Evolutionary conservation across 192 early-diverging fungal genomes (phyloP), one percentile per base, ranked within the genome.

Genomic region (Dimargaris cristalligena): DNA sequence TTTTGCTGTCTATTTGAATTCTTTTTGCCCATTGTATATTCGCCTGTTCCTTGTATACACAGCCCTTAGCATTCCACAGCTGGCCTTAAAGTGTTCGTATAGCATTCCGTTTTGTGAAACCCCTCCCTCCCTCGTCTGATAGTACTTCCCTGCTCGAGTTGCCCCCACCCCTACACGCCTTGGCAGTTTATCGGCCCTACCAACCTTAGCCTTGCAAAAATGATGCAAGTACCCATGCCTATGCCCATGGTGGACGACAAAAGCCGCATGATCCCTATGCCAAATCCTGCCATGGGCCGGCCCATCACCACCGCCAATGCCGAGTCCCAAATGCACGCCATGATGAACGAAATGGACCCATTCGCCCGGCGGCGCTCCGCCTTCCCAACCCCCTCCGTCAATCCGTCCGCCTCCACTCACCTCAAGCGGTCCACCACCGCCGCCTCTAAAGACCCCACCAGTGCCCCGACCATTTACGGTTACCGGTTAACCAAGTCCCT

Each of bases 401-500:
- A 18, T 8, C 1, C 50, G 14, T 16, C 23, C 50, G 26, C 23
- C 0, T 26, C 50, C 2, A 16, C 50, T 26, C 30, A 23, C 2
- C 26, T 23, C 23, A 52, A 52, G 30, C 50, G 50, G 14, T 25
- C 55, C 18, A 34, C 32, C 32, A 35, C 55, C n/a, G 26, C 55
- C 10, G 34, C 34, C 13, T 30, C 33, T 34, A 34, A 38, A 1
- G 55, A 57, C 35, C 4, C 55, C 34, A 20, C n/a, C 20, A 34
- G 33, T 3, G n/a, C 30, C 10, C 20, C 22, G 1, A 35, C 33
- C n/a, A 31, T 57, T 20, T 57, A 57, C n/a, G 55, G 55, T 2
- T 57, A 38, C 35, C 33, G 35, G 2, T 30, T 57, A n/a, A 34
- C 55, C 55, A 57, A 57, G 23, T 57, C 28, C 22, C 54, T 75